These are phyloP conservation scores for Cyclotella distinguenda DNA, from an alignment of 108 stramenopile genomes.

Conservation along the genomic window DNA sequence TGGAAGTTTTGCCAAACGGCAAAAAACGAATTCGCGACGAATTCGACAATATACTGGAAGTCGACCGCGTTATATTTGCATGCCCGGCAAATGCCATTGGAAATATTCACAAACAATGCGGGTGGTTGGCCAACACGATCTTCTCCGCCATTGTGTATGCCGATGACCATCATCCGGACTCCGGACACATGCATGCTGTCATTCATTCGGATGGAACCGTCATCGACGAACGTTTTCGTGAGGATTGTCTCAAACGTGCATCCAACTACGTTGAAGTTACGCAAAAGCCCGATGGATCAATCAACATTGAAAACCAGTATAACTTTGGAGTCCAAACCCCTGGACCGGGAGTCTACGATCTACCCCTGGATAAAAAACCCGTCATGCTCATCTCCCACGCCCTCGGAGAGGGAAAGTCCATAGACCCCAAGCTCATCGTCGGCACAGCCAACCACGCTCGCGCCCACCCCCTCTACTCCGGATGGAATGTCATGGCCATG, in stretches of 20 bases:
- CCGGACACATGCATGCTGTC: slow-evolving; percentile 61
- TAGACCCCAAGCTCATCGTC: slow-evolving; percentile 41
- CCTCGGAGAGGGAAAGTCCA: slow-evolving; percentile 54
- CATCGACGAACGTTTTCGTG: slow-evolving; percentile 44
- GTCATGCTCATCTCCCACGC: slow-evolving; percentile 68
- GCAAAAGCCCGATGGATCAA: slow-evolving; percentile 37
- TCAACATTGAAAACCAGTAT: slow-evolving; percentile 65
- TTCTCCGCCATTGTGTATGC: slow-evolving; percentile 52
- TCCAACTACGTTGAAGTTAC: slow-evolving; percentile 62
- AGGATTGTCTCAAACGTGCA: slow-evolving; percentile 49
- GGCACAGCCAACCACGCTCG: slow-evolving; percentile 59
- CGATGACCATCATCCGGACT: slow-evolving; percentile 59
- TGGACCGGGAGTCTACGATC: slow-evolving; percentile 55
- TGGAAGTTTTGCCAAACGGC: slow-evolving; percentile 48
- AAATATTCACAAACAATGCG: slow-evolving; percentile 46
- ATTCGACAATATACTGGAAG: slow-evolving; percentile 47
- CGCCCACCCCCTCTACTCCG: slow-evolving; percentile 58
- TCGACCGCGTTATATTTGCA: slow-evolving; percentile 59
- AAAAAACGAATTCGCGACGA: slow-evolving; percentile 54
- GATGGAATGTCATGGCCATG: slow-evolving; percentile 65
- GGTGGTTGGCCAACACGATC: slow-evolving; percentile 49
- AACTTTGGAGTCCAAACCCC: slow-evolving; percentile 63
- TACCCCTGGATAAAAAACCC: slow-evolving; percentile 53
- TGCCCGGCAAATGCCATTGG: slow-evolving; percentile 54
- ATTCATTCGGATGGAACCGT: slow-evolving; percentile 56